Percentiles rank a stretch among this genome's conserved stretches.
phyloP scores from a whole-genome alignment of 2,329 filamentous ascomycete genomes.

The Sporothrix schenckii region DNA sequence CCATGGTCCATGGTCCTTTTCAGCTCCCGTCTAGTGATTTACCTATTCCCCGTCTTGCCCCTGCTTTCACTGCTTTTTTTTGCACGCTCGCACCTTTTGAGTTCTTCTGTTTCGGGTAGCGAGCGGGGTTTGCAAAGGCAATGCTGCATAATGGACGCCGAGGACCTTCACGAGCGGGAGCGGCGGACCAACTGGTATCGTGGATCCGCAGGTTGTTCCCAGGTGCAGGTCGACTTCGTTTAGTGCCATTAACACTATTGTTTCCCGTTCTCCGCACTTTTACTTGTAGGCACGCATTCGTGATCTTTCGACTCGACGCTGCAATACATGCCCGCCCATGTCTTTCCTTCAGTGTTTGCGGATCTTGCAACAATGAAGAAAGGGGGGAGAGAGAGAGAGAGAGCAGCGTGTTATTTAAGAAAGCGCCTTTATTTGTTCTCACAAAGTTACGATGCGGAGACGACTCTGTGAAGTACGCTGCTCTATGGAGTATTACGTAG shows the following conservation, averaged over 20 bases:
- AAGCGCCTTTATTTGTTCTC: too few species aligned
- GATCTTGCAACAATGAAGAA: too few species aligned
- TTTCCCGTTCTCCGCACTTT: background rate
- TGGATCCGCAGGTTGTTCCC: background rate
- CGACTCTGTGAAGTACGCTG: too few species aligned
- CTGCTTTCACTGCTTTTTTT: constrained; percentile 4
- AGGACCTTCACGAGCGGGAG: background rate
- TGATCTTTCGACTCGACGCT: background rate
- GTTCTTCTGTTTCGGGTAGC: constrained; percentile 23
- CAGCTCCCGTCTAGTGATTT: background rate
- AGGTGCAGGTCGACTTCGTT: constrained; percentile 2
- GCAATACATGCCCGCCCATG: too few species aligned
- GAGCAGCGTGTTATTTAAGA: too few species aligned
- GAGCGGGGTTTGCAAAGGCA: constrained; percentile 7
- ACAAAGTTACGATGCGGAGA: too few species aligned
- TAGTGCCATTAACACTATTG: background rate
- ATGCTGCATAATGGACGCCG: background rate
- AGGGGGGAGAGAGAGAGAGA: too few species aligned
- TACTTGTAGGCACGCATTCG: background rate
- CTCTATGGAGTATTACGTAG: background rate
- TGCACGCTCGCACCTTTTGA: constrained; percentile 27
- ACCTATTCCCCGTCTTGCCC: background rate
- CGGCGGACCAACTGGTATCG: background rate
- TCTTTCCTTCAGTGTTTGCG: too few species aligned
- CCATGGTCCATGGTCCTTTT: constrained; percentile 7